These are phyloP conservation scores for Pterocarpus santalinus DNA, from an alignment of 306 rosid species.

Conservation along the genomic window DNA sequence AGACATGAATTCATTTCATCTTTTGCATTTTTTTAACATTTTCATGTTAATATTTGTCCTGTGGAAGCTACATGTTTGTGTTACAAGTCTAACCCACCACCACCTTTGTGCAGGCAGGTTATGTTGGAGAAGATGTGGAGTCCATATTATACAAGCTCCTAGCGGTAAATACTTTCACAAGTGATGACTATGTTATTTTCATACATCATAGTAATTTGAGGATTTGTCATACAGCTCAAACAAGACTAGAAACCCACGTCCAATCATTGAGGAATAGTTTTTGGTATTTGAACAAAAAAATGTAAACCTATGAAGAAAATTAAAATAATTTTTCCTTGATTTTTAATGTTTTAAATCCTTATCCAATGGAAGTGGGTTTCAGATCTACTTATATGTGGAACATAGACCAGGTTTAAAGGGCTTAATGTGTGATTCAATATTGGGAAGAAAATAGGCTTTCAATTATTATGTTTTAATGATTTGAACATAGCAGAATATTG, in stretches of 20 bases:
- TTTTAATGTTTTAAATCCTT: slow-evolving; percentile 24
- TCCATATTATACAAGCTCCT: slow-evolving; percentile 95
- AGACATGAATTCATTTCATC: not conserved
- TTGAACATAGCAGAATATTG: slow-evolving; percentile 15
- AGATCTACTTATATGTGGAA: not conserved
- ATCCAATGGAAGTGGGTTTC: slow-evolving; percentile 13
- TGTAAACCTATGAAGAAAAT: slow-evolving; percentile 10
- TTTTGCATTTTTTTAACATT: not conserved
- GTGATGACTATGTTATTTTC: slow-evolving; percentile 22
- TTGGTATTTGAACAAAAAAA: slow-evolving; percentile 31
- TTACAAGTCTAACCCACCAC: slow-evolving; percentile 30
- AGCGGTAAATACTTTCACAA: slow-evolving; percentile 59
- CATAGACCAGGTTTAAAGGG: not conserved
- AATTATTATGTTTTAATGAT: slow-evolving; percentile 27
- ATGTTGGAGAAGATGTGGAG: slow-evolving; percentile 99
- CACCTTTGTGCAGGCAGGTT: slow-evolving; percentile 85
- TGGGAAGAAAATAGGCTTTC: slow-evolving; percentile 29
- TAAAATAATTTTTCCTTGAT: not conserved
- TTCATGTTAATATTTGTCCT: slow-evolving; percentile 25
- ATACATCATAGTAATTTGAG: slow-evolving; percentile 18
- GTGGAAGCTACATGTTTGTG: slow-evolving; percentile 16
- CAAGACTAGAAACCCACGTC: slow-evolving; percentile 15
- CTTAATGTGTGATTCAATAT: slow-evolving; percentile 14
- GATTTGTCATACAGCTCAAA: slow-evolving; percentile 20
- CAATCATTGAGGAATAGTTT: slow-evolving; percentile 5